Evolutionary conservation across 805 yeast species (phyloP).

Genomic region (Candida mattraensis): DNA sequence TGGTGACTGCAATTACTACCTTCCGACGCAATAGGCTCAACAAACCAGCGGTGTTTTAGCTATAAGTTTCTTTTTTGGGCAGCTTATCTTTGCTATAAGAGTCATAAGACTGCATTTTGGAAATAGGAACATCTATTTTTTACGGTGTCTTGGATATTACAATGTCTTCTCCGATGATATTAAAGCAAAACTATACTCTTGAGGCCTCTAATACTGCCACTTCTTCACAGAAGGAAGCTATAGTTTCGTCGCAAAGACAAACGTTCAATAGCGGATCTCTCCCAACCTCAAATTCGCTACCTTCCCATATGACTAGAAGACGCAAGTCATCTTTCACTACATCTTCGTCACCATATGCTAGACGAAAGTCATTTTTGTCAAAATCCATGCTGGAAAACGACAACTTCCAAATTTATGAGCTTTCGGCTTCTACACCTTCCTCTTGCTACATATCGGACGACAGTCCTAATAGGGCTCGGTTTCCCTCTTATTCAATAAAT

Average conservation of each 20-base stretch:
- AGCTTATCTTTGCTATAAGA: too few species aligned
- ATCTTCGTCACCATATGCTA: slow-evolving; percentile 50
- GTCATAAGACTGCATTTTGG: too few species aligned
- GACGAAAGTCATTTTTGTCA: slow-evolving; percentile 58
- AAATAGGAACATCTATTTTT: too few species aligned
- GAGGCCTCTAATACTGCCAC: slow-evolving; percentile 1
- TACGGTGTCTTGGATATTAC: too few species aligned
- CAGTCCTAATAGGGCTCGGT: slow-evolving; percentile 15
- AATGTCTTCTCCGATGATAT: slow-evolving; percentile 18
- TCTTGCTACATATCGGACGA: slow-evolving; percentile 12
- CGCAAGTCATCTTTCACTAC: slow-evolving; percentile 35
- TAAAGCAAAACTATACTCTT: slow-evolving; percentile 13
- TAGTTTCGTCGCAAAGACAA: slow-evolving; percentile 2
- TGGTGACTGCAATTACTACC: too few species aligned
- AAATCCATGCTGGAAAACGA: slow-evolving; percentile 58
- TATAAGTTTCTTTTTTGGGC: too few species aligned
- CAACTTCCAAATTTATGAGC: slow-evolving; percentile 52
- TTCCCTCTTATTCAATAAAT: slow-evolving; percentile 43
- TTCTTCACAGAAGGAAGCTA: neutral
- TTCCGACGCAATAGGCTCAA: too few species aligned
- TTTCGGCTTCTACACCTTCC: slow-evolving; percentile 27
- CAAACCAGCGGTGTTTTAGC: too few species aligned
- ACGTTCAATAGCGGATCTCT: slow-evolving; percentile 5
- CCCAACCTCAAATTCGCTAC: neutral
- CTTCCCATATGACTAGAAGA: slow-evolving; percentile 12